Evolutionary conservation across 2,329 filamentous ascomycete species (phyloP).

Genomic region (Calonectria leucothoes): DNA sequence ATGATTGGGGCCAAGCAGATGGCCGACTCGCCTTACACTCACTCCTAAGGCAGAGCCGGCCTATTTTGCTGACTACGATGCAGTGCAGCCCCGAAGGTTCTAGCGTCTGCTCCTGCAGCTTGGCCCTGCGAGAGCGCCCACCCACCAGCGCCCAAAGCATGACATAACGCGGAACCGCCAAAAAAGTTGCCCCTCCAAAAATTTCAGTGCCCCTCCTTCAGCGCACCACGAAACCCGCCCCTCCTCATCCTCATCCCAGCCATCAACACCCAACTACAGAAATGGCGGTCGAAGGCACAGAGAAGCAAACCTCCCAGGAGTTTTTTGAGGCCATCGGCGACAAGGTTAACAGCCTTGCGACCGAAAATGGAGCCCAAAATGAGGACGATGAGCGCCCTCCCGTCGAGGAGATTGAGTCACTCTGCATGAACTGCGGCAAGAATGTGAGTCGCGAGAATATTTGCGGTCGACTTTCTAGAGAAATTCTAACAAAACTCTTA

Average conservation of each 20-base stretch:
- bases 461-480: background rate
- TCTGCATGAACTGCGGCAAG: conserved; percentile 88
- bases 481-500: conserved; percentile 50
- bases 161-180: conserved; percentile 40
- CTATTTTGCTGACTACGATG: background rate
- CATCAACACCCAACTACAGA: conserved; percentile 30
- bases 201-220: conserved; percentile 45
- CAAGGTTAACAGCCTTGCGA: conserved; percentile 66
- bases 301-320: conserved; percentile 57
- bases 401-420: conserved; percentile 78
- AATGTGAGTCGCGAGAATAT: conserved; percentile 65
- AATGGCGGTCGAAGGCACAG: conserved; percentile 57
- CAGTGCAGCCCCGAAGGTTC: conserved; percentile 36
- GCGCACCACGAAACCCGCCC: conserved; percentile 19
- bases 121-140: background rate
- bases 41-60: conserved; percentile 8
- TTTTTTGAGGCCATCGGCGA: conserved; percentile 73
- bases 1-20: conserved; percentile 25
- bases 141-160: conserved; percentile 27
- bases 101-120: conserved; percentile 33
- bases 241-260: conserved; percentile 28
- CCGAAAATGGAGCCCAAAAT: conserved; percentile 48
- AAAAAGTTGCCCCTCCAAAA: conserved; percentile 47
- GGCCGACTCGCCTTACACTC: background rate
- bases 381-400: conserved; percentile 60